These are phyloP conservation scores for Fusarium sororula DNA, from an alignment of 2,329 filamentous ascomycete species.

Conservation along the genomic window DNA sequence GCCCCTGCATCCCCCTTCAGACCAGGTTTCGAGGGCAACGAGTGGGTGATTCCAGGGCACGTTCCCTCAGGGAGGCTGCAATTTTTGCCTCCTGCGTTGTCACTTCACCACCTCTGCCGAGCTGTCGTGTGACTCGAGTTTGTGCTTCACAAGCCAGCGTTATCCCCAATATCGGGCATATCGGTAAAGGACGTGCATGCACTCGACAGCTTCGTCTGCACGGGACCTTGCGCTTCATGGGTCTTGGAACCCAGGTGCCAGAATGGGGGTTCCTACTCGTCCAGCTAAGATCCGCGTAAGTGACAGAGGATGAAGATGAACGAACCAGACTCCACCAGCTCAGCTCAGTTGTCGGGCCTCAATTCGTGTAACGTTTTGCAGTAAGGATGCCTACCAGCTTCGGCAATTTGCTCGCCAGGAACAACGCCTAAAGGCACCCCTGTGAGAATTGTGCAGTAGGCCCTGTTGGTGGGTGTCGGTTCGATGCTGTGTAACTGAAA, in stretches of 20 bases:
- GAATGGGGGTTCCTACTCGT: constrained; percentile 18
- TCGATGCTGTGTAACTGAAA: constrained; percentile 26
- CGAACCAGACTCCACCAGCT: neutral
- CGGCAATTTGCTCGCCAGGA: constrained; percentile 1
- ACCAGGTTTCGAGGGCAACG: constrained; percentile 10
- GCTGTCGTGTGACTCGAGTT: constrained; percentile 7
- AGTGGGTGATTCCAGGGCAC: constrained; percentile 24
- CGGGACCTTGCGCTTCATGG: constrained; percentile 9
- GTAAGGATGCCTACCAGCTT: neutral
- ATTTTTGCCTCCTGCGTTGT: constrained; percentile 27
- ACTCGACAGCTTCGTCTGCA: constrained; percentile 11
- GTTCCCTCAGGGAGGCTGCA: constrained; percentile 7
- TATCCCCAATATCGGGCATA: neutral
- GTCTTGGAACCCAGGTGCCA: constrained; percentile 9
- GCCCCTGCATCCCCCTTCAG: constrained; percentile 30
- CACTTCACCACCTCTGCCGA: constrained; percentile 6
- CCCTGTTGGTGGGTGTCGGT: constrained; percentile 7
- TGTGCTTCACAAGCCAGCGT: neutral
- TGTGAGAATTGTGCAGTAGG: constrained; percentile 10
- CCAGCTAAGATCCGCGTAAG: constrained; percentile 28
- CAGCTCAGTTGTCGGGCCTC: constrained; percentile 1
- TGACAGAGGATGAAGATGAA: constrained; percentile 2
- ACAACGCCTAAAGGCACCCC: constrained; percentile 8
- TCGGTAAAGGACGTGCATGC: neutral
- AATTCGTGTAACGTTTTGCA: neutral